phyloP scores from a whole-genome alignment of 1,284 basidiomycete genomes.

The Marasmius sp. region DNA sequence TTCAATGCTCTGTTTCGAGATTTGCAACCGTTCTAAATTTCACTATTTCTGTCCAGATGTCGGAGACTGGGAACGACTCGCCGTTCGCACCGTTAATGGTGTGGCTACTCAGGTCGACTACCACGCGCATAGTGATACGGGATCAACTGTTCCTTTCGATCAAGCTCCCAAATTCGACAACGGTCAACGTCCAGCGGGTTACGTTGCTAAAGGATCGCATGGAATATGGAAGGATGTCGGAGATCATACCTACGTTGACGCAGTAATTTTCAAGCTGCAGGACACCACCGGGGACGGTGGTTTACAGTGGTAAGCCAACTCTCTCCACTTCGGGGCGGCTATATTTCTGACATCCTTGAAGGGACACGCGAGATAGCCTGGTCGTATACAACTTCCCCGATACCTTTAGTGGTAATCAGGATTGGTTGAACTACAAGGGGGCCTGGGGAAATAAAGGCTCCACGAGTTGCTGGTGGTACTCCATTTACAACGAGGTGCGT shows the following conservation, averaged over 20 bases:
- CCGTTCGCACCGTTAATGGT: constrained; percentile 4
- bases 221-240: neutral
- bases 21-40: neutral
- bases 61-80: constrained; percentile 3
- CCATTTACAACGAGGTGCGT: constrained; percentile 2
- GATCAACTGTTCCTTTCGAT: neutral
- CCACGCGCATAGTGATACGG: neutral
- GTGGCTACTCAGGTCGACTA: constrained; percentile 3
- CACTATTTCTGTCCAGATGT: neutral
- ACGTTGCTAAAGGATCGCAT: constrained; percentile 2
- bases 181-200: neutral
- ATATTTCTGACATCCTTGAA: neutral
- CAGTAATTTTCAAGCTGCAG: neutral
- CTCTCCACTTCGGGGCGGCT: neutral
- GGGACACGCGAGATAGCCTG: neutral
- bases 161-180: constrained; percentile 2
- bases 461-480: constrained; percentile 1
- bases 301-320: neutral
- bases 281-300: neutral
- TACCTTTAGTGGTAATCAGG: neutral
- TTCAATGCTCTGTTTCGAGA: neutral
- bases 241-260: neutral
- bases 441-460: neutral
- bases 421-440: constrained; percentile 2
- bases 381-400: neutral